Base-by-base conservation (phyloP, 129 eudicot genomes). In the Cynara cardunculus region DNA sequence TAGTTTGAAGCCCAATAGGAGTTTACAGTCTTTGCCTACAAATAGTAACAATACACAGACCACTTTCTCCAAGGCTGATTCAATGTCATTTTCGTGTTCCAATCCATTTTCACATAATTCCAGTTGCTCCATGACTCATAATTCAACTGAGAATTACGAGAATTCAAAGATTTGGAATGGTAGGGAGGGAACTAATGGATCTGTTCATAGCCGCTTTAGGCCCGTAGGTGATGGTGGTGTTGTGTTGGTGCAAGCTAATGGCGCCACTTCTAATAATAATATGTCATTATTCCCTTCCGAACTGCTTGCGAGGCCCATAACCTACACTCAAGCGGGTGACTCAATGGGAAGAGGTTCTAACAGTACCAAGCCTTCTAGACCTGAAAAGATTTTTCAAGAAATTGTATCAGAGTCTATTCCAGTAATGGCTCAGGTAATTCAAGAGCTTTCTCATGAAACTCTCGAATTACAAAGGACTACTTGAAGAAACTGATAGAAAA, bases 161-260 rank as follows among this genome's bases (percentile, higher is more conserved):
- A 79, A 86, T 71, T 92, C 97, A 2, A 79, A 86, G 87, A 89
- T 91, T 16, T 93, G 98, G 98, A 93, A 91, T 41, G 87, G 89
- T 80, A 97, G 98, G 61, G 97, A 93, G 83, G 98, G 98, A 27
- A 93, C 98, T 28, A 93, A 91, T 59, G 96, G 98, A 19, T 93
- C 98, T 0, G 98, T 93, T 74, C 98, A 93, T 78, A 93, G 96
- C 76, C 88, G 97, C 19, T 93, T 93, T 85, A 87, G 98, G 83
- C 98, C 98, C 0, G 88, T 91, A 71, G 92, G 96, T 13, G 98
- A 89, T 83, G 98, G 96, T 25, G 92, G 88, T 71, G 86, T 88
- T 24, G 84, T 87, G 6, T 78, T 83, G 78, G 82, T 78, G 76
- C 88, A 88, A 73, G 86, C 84, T 35, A 87, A 85, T 75, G 81